Percentiles rank a stretch among this genome's conserved stretches.
phyloP scores from a whole-genome alignment of 2,329 filamentous ascomycete species.

The Camptophora hylomeconis region DNA sequence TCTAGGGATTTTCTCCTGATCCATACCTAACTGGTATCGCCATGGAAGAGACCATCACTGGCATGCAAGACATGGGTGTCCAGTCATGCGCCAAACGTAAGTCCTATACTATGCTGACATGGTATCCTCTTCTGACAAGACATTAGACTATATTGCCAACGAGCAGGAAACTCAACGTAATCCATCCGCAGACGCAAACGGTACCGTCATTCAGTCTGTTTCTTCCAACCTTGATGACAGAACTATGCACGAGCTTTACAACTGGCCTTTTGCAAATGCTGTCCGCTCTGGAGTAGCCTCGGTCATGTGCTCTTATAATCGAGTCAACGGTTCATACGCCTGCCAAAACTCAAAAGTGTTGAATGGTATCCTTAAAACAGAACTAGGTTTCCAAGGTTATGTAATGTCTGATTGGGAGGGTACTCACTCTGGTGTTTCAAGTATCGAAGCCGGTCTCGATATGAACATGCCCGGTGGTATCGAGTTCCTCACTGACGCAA shows the following conservation, averaged over 20 bases:
- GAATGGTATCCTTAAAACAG: slow-evolving; percentile 35
- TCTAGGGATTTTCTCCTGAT: slow-evolving; percentile 37
- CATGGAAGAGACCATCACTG: slow-evolving; percentile 30
- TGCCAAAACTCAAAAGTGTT: slow-evolving; percentile 35
- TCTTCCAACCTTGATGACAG: slow-evolving; percentile 55
- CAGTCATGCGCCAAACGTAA: slow-evolving; percentile 22
- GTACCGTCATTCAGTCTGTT: slow-evolving; percentile 29
- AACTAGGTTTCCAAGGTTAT: slow-evolving; percentile 38
- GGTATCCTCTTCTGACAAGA: not conserved
- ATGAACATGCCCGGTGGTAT: slow-evolving; percentile 31
- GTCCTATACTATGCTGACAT: not conserved
- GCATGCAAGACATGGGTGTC: slow-evolving; percentile 32
- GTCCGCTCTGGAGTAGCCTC: slow-evolving; percentile 49
- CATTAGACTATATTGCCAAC: slow-evolving; percentile 40
- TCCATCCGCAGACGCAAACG: slow-evolving; percentile 34
- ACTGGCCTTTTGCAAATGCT: slow-evolving; percentile 66
- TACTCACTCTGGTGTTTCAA: slow-evolving; percentile 28
- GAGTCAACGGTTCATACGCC: slow-evolving; percentile 34
- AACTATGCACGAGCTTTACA: slow-evolving; percentile 61
- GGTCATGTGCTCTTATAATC: slow-evolving; percentile 36
- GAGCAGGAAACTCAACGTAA: slow-evolving; percentile 45
- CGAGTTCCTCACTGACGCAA: slow-evolving; percentile 7
- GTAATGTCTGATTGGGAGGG: slow-evolving; percentile 33
- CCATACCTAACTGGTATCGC: slow-evolving; percentile 34
- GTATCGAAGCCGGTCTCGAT: slow-evolving; percentile 31